These are phyloP conservation scores for Saccharomycopsis amapae DNA, from an alignment of 805 yeast genomes.

Conservation along the genomic window DNA sequence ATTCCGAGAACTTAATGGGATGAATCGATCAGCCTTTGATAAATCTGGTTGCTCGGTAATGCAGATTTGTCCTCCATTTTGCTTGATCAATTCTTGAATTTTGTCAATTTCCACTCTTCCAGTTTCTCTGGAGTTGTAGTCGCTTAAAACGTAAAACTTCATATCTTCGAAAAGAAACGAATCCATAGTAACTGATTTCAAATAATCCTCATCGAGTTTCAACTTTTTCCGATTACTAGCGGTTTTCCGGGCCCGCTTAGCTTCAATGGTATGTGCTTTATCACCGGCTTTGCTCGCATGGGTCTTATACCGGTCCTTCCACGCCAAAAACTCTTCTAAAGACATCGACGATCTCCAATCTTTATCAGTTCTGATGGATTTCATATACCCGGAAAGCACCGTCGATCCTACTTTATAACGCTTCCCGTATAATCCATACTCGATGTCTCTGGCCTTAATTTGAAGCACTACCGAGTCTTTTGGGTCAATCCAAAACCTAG, in stretches of 20 bases:
- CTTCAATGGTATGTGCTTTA: conserved; percentile 24
- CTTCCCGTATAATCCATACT: conserved; percentile 35
- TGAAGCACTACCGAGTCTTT: conserved; percentile 70
- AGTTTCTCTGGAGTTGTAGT: conserved; percentile 28
- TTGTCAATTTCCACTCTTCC: conserved; percentile 30
- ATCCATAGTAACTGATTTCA: conserved; percentile 18
- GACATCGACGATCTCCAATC: conserved; percentile 48
- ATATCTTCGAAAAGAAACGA: conserved; percentile 38
- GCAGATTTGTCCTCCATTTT: conserved; percentile 45
- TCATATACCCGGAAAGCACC: conserved; percentile 68
- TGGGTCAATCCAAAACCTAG: conserved; percentile 78
- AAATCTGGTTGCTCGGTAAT: conserved; percentile 28
- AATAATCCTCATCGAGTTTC: conserved; percentile 12
- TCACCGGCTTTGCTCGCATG: neutral
- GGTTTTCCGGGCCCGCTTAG: conserved; percentile 20
- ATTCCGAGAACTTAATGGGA: conserved; percentile 33
- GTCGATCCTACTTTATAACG: conserved; percentile 63
- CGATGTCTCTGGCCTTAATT: conserved; percentile 72
- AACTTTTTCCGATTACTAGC: neutral
- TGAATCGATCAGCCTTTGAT: conserved; percentile 23
- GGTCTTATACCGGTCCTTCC: conserved; percentile 22
- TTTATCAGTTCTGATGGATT: conserved; percentile 63
- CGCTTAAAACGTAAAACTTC: conserved; percentile 48
- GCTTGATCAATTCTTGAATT: conserved; percentile 33
- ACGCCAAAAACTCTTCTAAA: conserved; percentile 44